phyloP scores from a whole-genome alignment of 108 stramenopile genomes.

The Nitzschia sp. region DNA sequence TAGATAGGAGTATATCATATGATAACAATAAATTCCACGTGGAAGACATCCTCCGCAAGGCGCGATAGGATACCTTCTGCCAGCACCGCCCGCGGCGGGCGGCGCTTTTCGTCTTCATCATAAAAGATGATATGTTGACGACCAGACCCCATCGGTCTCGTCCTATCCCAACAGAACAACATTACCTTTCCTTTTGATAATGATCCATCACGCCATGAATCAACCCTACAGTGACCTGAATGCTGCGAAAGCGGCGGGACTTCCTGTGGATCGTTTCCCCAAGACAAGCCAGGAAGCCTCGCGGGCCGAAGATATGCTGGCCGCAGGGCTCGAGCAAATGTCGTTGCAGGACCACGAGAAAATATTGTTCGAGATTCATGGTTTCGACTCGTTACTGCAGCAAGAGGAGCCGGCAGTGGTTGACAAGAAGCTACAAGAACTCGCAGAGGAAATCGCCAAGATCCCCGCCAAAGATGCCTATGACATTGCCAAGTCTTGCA shows the following conservation, averaged over 20 bases:
- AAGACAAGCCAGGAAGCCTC: background rate
- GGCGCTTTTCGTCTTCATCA: no score
- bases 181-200: no score
- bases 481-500: conserved; percentile 1
- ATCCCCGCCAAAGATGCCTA: conserved; percentile 13
- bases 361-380: conserved; percentile 1
- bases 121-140: no score
- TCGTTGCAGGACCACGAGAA: background rate
- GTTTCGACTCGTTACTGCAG: background rate
- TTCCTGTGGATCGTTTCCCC: conserved; percentile 1
- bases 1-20: no score
- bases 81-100: no score
- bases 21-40: no score
- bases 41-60: no score
- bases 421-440: background rate
- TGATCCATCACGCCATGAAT: no score
- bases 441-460: no score
- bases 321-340: conserved; percentile 4
- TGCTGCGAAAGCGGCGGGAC: conserved; percentile 1
- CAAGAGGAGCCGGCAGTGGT: background rate
- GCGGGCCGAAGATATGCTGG: conserved; percentile 4
- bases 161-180: no score
- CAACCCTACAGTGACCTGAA: background rate
- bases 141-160: no score
- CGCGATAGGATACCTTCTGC: no score